Evolutionary conservation across 768 basidiomycete genomes (phyloP), one percentile per base, ranked within the genome.

Genomic region (Lactarius hengduanensis): DNA sequence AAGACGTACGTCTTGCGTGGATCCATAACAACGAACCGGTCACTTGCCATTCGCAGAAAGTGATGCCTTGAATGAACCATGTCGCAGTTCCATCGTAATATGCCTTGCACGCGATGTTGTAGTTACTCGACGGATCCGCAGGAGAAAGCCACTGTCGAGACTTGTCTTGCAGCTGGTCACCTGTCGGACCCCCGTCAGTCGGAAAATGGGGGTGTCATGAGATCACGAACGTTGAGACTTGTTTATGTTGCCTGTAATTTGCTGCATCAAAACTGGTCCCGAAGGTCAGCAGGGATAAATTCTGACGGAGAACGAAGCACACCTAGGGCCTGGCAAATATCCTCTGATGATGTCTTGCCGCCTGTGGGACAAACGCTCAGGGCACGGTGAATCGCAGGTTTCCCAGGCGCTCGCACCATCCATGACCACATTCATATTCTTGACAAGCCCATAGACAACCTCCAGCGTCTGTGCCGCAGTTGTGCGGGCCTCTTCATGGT

Each of bases 391-490:
- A 18, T 15, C 16, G 41, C 16, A 41, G 41, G 16, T 0, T 41
- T 16, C 1, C 0, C 2, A 18, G 5, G 41, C 16, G 7, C 41
- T 9, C 22, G 13, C 26, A 59, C 58, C 58, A 0, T 43, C 41
- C 28, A 59, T 59, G 18, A 59, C 18, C 16, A 59, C 41, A 7
- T 41, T 41, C 41, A 59, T 59, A 28, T 59, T 59, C 22, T 20
- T 30, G 30, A 50, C 30, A 18, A 61, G 60, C 11, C 60, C 47
- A 38, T 36, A 26, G 22, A 61, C 47, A 30, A 47, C 45, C 43
- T 61, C 45, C 22, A 47, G 15, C 10, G 60, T 61, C 18, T 47
- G 45, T 4, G 30, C n/a, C 4, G 60, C 60, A 4, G 34, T 53
- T 32, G 43, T 53, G 34, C 30, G 60, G 9, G 30, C 47, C 34